Base-by-base conservation (phyloP, 495 filamentous ascomycete genomes). In the Penicillium ucsense region DNA sequence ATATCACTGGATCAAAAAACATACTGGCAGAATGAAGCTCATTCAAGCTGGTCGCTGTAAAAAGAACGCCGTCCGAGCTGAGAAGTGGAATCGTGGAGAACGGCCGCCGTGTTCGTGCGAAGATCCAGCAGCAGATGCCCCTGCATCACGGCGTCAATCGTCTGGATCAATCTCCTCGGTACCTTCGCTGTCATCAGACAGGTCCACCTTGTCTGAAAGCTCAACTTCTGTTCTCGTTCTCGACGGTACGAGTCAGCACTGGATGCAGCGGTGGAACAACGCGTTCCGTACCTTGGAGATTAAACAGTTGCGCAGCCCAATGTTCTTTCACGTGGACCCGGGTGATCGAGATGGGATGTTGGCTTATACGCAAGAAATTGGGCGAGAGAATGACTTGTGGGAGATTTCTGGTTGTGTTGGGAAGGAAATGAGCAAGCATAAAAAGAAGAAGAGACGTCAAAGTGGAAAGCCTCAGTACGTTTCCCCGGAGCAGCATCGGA, bases 241-340 rank as follows among this genome's bases (percentile, higher is more conserved):
- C 8, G 79, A 85, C 53, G 69, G 70, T 6, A 72, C 71, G 2
- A 66, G 68, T 0, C 57, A 66, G 32, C 46, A 60, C 28, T 85
- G 79, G 77, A 75, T 83, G 72, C 55, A 70, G 49, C 56, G 68
- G 43, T 84, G 80, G 79, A 71, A 77, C 33, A 62, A 59, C 28
- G 68, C 75, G 6, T 84, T 83, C 57, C 59, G 65, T 20, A 74
- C 64, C 1, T 67, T 82, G 44, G 71, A 76, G 35, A 83, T 84
- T 31, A 63, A 73, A 20, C 73, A 84, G 57, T 61, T 83, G 10
- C 72, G 79, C 9, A 82, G 79, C 53, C 80, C 78, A 10, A 83
- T 84, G 80, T 82, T 84, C 53, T 82, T 82, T 51, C 80, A 85
- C 61, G 63, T 80, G 12, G 80, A 83, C 49, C 80, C 80, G 0